These are phyloP conservation scores for Thecaphora frezii DNA, from an alignment of 1,284 basidiomycete genomes.

Conservation along the genomic window DNA sequence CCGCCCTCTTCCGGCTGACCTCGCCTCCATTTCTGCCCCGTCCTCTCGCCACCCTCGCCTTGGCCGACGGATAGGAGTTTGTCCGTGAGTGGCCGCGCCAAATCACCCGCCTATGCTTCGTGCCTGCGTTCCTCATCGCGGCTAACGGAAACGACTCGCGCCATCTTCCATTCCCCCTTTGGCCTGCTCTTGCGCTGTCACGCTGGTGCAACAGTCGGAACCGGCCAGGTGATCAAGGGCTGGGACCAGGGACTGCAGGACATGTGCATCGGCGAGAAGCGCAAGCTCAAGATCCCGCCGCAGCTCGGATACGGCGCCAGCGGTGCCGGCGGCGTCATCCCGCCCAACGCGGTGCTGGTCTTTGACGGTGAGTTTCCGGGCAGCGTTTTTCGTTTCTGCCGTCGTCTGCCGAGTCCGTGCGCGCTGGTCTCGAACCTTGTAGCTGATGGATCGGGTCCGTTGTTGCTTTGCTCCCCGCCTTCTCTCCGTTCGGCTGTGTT, in stretches of 20 bases:
- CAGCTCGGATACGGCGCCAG: conserved; percentile 66
- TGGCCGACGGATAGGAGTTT: conserved; percentile 19
- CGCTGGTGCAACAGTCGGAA: conserved; percentile 69
- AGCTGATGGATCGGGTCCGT: too few species aligned
- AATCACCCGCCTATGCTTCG: background rate
- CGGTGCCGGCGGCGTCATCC: conserved; percentile 77
- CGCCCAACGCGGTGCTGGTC: conserved; percentile 77
- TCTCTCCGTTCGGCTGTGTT: background rate
- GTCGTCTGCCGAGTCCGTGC: too few species aligned
- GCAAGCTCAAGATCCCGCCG: conserved; percentile 66
- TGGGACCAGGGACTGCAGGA: conserved; percentile 64
- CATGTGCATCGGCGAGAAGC: conserved; percentile 89
- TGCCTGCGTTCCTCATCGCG: background rate
- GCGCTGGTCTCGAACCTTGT: too few species aligned
- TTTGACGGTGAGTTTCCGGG: conserved; percentile 70
- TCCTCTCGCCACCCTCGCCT: background rate
- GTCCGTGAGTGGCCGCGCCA: conserved; percentile 16
- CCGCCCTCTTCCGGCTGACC: too few species aligned
- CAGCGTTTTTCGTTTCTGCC: too few species aligned
- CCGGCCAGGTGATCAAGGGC: conserved; percentile 75
- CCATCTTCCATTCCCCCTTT: conserved; percentile 51
- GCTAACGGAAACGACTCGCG: too few species aligned
- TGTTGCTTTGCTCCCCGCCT: background rate
- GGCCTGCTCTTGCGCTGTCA: conserved; percentile 5
- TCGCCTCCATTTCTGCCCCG: too few species aligned